Conservation (phyloP, 208 protist genomes). For the Tritrichomonas foetus region DNA sequence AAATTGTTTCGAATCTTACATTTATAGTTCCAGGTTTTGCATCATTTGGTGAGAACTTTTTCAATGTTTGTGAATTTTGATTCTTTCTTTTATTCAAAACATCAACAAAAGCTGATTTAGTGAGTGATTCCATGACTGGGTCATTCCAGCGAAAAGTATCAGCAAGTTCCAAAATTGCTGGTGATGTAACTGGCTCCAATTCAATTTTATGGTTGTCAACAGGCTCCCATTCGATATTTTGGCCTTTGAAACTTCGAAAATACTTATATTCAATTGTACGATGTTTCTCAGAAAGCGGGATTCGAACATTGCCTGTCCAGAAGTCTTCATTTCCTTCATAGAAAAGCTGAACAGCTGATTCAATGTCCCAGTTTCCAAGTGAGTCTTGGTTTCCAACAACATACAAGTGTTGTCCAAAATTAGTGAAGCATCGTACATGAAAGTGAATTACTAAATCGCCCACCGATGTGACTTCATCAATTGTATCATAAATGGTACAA, state of each 20-base stretch:
- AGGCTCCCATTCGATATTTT: not conserved
- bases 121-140: not conserved
- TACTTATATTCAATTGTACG: not conserved
- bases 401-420: not conserved
- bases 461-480: not conserved
- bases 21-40: not conserved
- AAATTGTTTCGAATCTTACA: not conserved
- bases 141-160: not conserved
- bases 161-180: not conserved
- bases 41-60: not conserved
- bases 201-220: not conserved
- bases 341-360: not conserved
- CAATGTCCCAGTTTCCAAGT: not conserved
- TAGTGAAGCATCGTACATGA: not conserved
- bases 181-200: not conserved
- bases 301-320: not conserved
- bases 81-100: not conserved
- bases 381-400: not conserved
- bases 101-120: not conserved
- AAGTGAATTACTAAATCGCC: not conserved
- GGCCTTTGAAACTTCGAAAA: not conserved
- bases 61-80: not conserved
- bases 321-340: not conserved
- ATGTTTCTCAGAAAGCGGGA: not conserved
- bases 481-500: not conserved